Conservation (phyloP, 352 stramenopile genomes). For the Phytopythium delawarense region DNA sequence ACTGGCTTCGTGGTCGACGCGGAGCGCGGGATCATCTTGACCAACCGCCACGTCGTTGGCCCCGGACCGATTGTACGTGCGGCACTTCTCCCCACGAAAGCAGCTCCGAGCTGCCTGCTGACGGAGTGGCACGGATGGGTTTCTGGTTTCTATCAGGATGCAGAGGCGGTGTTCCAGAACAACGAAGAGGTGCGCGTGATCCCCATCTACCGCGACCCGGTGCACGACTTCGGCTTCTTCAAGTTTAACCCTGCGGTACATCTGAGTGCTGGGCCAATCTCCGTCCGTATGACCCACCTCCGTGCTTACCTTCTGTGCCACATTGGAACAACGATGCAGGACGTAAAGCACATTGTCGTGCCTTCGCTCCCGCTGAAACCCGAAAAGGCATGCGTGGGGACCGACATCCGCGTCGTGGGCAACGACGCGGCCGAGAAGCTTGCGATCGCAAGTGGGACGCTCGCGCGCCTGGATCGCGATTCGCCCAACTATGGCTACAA, state of each 20-base stretch:
- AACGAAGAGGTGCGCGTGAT: constrained; percentile 92
- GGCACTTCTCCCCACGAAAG: background rate
- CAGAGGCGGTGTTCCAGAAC: constrained; percentile 91
- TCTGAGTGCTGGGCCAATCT: background rate
- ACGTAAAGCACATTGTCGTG: constrained; percentile 84
- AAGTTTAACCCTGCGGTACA: constrained; percentile 81
- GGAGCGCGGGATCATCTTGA: constrained; percentile 90
- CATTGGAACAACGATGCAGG: constrained; percentile 19
- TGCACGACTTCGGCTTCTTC: constrained; percentile 94
- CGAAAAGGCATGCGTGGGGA: constrained; percentile 85
- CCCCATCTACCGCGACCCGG: constrained; percentile 89
- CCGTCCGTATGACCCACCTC: background rate
- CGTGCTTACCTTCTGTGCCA: background rate
- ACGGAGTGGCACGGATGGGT: background rate
- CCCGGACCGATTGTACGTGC: constrained; percentile 73
- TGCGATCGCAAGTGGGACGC: constrained; percentile 88
- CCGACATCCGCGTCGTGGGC: constrained; percentile 90
- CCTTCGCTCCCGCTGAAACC: constrained; percentile 75
- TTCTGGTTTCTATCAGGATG: constrained; percentile 33
- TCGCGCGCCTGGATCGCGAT: constrained; percentile 89
- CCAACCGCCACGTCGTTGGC: constrained; percentile 90
- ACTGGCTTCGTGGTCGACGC: constrained; percentile 93
- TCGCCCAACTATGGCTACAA: constrained; percentile 87
- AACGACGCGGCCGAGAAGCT: constrained; percentile 93
- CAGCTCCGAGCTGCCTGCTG: background rate